Base-by-base conservation (phyloP, 164 flowering plant genomes). In the Chloranthus sessilifolius region DNA sequence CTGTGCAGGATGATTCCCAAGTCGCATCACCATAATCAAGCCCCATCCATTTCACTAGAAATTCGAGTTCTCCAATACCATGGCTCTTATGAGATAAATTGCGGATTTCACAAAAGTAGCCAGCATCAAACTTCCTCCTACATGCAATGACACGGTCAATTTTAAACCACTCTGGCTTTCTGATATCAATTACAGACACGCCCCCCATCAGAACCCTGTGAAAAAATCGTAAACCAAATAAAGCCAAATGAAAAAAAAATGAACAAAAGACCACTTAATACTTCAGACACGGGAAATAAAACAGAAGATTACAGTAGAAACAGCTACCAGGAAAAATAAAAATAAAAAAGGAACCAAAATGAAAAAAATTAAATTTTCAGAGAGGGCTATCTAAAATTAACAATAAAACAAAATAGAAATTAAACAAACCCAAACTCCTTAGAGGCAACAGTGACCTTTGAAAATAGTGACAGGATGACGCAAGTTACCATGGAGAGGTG, bases 21-120 rank as follows among this genome's bases (percentile, higher is more conserved):
- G 53, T 50, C 3, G 25, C 25, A 33, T 50, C 53, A 50, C 16
- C 11, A 16, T 50, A 50, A 30, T 50, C 53, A 33, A 50, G 41
- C 9, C 53, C 53, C 53, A n/a, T 50, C 53, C 53, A 50, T 35
- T 50, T 50, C 29, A 50, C 53, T 7, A 50, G 41, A 50, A 30
- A 50, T 50, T 50, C 42, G 34, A 26, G 23, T 23, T 50, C 23
- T 7, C 26, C 25, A 23, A 14, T 17, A 12, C 7, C 48, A 16
- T 28, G 37, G 16, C 36, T 28, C 8, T 19, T n/a, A 11, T 50
- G 26, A 33, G 26, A 19, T 17, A 50, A 34, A 23, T 50, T 35
- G 12, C 0, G 24, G 3, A 35, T 21, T 14, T 50, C 27, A 47
- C 50, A 47, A 27, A 47, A 7, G 15, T 47, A 14, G 8, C 16